phyloP scores from a whole-genome alignment of 495 filamentous ascomycete genomes.

The Aspergillus haitiensis region DNA sequence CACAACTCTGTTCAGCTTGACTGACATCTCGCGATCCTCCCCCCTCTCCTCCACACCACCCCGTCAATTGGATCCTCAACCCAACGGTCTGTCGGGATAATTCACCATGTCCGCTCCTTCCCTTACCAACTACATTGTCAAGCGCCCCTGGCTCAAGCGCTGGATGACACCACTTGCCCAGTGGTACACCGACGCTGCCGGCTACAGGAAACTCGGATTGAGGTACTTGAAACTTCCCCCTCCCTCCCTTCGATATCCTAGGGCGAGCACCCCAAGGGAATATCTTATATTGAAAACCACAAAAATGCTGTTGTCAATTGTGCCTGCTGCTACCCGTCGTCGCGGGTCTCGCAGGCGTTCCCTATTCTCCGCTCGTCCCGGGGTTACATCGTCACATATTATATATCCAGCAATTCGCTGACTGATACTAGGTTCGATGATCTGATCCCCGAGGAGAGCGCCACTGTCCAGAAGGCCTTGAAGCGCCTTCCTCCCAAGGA shows the following conservation, averaged over 20 bases:
- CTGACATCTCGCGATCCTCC: slow-evolving; percentile 34
- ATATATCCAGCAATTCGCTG: slow-evolving; percentile 10
- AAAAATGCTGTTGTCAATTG: background rate
- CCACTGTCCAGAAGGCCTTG: slow-evolving; percentile 79
- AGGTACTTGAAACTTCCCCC: slow-evolving; percentile 55
- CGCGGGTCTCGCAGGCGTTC: slow-evolving; percentile 13
- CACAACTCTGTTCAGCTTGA: slow-evolving; percentile 49
- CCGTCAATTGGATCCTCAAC: slow-evolving; percentile 32
- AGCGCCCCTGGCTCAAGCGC: slow-evolving; percentile 79
- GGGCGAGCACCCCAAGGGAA: slow-evolving; percentile 8
- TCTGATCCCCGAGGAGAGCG: slow-evolving; percentile 86
- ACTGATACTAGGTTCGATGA: slow-evolving; percentile 74
- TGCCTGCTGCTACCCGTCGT: background rate
- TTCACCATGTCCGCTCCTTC: slow-evolving; percentile 71
- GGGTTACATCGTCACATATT: slow-evolving; percentile 23
- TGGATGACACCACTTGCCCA: slow-evolving; percentile 74
- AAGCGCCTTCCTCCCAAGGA: slow-evolving; percentile 88
- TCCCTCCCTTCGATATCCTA: slow-evolving; percentile 3
- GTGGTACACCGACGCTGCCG: slow-evolving; percentile 82
- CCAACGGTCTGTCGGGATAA: slow-evolving; percentile 26
- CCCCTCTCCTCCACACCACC: slow-evolving; percentile 27
- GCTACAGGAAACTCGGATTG: slow-evolving; percentile 91
- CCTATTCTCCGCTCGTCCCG: slow-evolving; percentile 25
- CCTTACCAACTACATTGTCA: slow-evolving; percentile 67
- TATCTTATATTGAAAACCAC: background rate